Conservation (phyloP, 2,329 filamentous ascomycete genomes). For the Didymosphaeria variabile region DNA sequence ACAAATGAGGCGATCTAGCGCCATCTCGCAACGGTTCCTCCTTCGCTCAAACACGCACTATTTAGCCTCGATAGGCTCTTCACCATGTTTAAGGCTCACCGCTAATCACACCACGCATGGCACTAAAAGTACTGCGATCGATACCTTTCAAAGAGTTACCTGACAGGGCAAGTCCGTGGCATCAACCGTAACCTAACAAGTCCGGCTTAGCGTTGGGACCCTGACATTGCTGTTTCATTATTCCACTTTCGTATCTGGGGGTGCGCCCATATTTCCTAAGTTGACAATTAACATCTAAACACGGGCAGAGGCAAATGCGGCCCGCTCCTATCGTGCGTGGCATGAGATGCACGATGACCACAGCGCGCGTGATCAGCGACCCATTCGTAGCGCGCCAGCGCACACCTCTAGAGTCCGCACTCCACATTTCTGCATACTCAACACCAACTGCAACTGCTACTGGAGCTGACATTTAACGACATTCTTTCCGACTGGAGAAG, state of each 20-base stretch:
- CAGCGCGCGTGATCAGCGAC: constrained; percentile 14
- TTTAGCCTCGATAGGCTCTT: neutral
- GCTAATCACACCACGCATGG: neutral
- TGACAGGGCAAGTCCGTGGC: neutral
- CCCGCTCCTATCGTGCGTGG: constrained; percentile 1
- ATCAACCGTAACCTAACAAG: no score
- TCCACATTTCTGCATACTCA: constrained; percentile 4
- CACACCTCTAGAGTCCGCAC: constrained; percentile 8
- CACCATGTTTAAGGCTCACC: neutral
- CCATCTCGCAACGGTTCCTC: neutral
- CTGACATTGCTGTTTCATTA: neutral
- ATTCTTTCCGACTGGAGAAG: neutral
- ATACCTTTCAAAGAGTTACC: neutral
- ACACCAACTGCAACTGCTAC: constrained; percentile 2
- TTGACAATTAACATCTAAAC: constrained; percentile 7
- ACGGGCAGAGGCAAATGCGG: neutral
- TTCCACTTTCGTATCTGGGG: neutral
- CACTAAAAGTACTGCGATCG: constrained; percentile 3
- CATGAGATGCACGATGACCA: constrained; percentile 22
- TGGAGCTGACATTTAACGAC: neutral
- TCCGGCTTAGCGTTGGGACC: neutral
- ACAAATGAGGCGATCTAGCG: constrained; percentile 1
- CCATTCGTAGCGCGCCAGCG: constrained; percentile 22
- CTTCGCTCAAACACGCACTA: neutral
- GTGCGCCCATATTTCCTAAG: neutral